These are phyloP conservation scores for Erodium texanum DNA, from an alignment of 441 rosid species.

Conservation along the genomic window DNA sequence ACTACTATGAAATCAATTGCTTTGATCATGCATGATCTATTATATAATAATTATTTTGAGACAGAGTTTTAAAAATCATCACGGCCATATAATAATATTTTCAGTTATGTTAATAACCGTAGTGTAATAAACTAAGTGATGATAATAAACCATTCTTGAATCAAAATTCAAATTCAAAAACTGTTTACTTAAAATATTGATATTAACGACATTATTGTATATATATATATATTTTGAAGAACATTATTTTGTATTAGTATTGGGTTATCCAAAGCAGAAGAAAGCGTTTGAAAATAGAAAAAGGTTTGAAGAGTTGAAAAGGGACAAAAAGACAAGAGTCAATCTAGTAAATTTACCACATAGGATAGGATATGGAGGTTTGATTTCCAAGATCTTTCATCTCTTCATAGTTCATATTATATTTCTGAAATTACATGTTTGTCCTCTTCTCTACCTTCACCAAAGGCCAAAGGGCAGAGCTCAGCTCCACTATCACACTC, in stretches of 20 bases:
- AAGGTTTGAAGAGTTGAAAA: background rate
- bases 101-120: too few relatives aligned
- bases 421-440: constrained; percentile 15
- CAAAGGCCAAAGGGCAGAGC: background rate
- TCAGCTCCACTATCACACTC: constrained; percentile 10
- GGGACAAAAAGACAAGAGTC: constrained; percentile 5
- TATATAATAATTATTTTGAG: too few relatives aligned
- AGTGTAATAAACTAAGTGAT: too few relatives aligned
- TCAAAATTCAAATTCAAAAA: background rate
- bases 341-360: background rate
- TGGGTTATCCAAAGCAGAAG: background rate
- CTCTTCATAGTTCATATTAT: background rate
- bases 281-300: background rate
- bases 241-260: background rate
- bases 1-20: too few relatives aligned
- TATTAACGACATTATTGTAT: background rate
- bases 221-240: too few relatives aligned
- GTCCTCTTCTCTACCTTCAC: constrained; percentile 15
- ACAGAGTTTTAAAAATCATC: too few relatives aligned
- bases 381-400: constrained; percentile 19
- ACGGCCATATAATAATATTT: too few relatives aligned
- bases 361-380: constrained; percentile 15
- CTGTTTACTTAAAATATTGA: background rate
- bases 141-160: background rate
- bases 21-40: too few relatives aligned